These are phyloP conservation scores for Aspergillus udagawae DNA, from an alignment of 2,329 filamentous ascomycete genomes.

Conservation along the genomic window DNA sequence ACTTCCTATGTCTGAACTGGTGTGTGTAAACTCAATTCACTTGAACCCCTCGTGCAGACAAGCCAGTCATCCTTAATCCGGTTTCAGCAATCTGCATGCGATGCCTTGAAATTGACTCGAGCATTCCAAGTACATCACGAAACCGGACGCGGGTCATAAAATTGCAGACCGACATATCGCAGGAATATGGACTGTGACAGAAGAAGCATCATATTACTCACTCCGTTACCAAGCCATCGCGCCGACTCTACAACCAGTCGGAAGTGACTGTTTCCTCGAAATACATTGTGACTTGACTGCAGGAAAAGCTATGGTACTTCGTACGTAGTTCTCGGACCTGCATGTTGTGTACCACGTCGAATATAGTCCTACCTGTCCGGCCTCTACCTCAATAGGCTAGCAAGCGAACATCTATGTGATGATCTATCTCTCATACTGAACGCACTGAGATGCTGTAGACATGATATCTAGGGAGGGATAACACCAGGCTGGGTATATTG, in stretches of 20 bases:
- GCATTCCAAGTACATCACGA: neutral
- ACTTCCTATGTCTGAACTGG: neutral
- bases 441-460: too few relatives aligned
- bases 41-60: neutral
- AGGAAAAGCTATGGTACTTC: neutral
- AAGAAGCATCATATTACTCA: neutral
- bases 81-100: neutral
- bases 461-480: too few relatives aligned
- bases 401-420: too few relatives aligned
- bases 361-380: too few relatives aligned
- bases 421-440: too few relatives aligned
- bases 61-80: neutral
- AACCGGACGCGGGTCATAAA: neutral
- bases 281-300: neutral
- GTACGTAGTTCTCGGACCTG: neutral
- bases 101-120: neutral
- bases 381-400: too few relatives aligned
- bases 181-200: neutral
- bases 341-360: neutral
- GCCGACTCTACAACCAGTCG: neutral
- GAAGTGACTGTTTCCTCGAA: neutral
- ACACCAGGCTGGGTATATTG: too few relatives aligned
- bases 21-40: too few relatives aligned
- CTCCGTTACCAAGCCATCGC: neutral
- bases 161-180: neutral